Conservation (phyloP, 192 early-diverging fungal species). For the Chytriomyces confervae region DNA sequence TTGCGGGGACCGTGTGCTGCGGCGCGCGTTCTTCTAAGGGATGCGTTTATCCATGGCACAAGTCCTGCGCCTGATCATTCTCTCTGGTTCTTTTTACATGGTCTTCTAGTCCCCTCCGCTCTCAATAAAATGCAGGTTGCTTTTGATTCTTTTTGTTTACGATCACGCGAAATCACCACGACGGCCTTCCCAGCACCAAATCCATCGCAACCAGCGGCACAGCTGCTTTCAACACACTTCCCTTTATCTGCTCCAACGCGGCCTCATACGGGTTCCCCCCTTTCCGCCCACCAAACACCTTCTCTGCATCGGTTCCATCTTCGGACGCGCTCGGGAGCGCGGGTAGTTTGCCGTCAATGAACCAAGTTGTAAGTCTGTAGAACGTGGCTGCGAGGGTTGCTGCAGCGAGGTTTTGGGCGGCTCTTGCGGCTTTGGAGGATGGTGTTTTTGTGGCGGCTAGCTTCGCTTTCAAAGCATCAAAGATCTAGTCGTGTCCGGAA, state of each 20-base stretch:
- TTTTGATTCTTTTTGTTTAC: neutral
- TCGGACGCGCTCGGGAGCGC: too few species aligned
- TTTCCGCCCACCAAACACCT: too few species aligned
- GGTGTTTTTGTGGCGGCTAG: neutral
- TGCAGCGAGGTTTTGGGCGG: neutral
- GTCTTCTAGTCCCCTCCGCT: too few species aligned
- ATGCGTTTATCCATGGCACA: neutral
- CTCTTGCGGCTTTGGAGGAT: neutral
- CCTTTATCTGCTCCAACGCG: neutral
- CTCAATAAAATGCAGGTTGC: neutral
- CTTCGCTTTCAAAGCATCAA: neutral
- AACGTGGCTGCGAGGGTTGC: too few species aligned
- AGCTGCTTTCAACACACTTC: neutral
- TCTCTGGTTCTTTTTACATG: neutral
- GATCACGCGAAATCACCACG: slow-evolving; percentile 4
- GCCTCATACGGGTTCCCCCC: slow-evolving; percentile 2
- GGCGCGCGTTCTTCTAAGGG: neutral
- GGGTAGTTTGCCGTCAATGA: too few species aligned
- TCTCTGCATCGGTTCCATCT: too few species aligned
- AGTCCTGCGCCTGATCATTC: neutral
- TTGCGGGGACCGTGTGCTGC: neutral
- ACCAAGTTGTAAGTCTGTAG: too few species aligned
- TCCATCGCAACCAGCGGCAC: slow-evolving; percentile 12
- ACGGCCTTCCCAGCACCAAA: slow-evolving; percentile 4
- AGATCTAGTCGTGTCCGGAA: neutral